Conservation (phyloP, 202 grass and related monocot genomes). For the Schoenoplectus triqueter region DNA sequence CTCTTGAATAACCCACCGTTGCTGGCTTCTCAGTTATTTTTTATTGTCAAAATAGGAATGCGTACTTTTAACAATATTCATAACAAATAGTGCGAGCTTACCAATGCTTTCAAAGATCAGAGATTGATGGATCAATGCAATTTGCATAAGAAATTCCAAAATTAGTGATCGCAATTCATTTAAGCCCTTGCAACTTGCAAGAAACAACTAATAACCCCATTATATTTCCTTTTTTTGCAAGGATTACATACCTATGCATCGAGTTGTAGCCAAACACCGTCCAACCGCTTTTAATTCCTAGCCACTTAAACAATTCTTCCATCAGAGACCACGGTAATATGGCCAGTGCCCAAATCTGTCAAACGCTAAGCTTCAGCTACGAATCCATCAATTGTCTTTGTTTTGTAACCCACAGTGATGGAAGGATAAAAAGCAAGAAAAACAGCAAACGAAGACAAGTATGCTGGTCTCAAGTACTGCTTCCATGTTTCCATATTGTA, state of each 20-base stretch:
- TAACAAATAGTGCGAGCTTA: slow-evolving; percentile 24
- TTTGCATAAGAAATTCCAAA: background rate
- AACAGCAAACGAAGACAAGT: background rate
- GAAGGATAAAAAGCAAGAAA: background rate
- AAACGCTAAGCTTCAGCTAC: slow-evolving; percentile 48
- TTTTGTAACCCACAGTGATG: background rate
- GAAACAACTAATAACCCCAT: background rate
- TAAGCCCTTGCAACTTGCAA: background rate
- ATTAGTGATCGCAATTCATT: background rate
- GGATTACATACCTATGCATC: background rate
- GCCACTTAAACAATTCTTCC: slow-evolving; percentile 51
- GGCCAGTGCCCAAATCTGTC: slow-evolving; percentile 42
- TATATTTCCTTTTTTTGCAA: slow-evolving; percentile 19
- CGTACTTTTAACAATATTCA: no score
- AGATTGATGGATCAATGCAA: background rate
- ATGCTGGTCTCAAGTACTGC: background rate
- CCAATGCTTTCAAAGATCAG: background rate
- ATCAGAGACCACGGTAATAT: slow-evolving; percentile 49
- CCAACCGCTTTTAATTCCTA: slow-evolving; percentile 33
- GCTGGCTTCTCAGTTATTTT: no score
- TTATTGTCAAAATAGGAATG: no score
- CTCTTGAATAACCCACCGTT: no score
- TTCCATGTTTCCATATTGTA: background rate
- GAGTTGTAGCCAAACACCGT: slow-evolving; percentile 32
- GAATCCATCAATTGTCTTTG: background rate